Percentiles rank a stretch among this genome's conserved stretches.
phyloP scores from a whole-genome alignment of 2,329 filamentous ascomycete genomes.

The Colletotrichum sp. region DNA sequence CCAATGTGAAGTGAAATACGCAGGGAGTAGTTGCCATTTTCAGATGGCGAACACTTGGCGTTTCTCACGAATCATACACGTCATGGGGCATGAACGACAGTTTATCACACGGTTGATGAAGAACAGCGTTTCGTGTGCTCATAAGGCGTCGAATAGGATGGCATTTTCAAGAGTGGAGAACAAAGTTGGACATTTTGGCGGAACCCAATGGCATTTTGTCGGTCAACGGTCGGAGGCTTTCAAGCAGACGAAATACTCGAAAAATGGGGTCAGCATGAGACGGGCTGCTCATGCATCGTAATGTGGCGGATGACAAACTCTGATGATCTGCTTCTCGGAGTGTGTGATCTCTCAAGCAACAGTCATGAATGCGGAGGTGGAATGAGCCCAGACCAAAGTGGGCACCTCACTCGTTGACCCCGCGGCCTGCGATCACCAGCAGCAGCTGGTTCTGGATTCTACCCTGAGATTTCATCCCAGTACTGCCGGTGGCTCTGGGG shows the following conservation, averaged over 20 bases:
- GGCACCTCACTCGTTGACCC: neutral
- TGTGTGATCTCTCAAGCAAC: neutral
- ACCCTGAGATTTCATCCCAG: neutral
- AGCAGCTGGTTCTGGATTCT: neutral
- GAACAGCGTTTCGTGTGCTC: neutral
- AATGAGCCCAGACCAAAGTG: neutral
- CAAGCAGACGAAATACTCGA: neutral
- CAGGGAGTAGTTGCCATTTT: neutral
- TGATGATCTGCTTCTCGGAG: neutral
- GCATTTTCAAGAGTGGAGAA: fast-evolving
- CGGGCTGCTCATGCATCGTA: neutral
- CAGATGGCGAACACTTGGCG: neutral
- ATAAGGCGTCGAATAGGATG: neutral
- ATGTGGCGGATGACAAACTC: neutral
- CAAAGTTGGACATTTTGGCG: neutral
- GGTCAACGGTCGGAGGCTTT: neutral
- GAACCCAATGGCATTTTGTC: neutral
- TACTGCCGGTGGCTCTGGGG: neutral
- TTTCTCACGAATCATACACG: neutral
- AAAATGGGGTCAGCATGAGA: neutral
- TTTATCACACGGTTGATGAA: neutral
- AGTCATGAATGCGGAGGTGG: neutral
- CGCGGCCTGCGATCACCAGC: neutral
- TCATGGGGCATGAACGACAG: neutral
- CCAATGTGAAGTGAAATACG: neutral